Evolutionary conservation across 192 early-diverging fungal species (phyloP).

Genomic region (Spizellomyces sp.): DNA sequence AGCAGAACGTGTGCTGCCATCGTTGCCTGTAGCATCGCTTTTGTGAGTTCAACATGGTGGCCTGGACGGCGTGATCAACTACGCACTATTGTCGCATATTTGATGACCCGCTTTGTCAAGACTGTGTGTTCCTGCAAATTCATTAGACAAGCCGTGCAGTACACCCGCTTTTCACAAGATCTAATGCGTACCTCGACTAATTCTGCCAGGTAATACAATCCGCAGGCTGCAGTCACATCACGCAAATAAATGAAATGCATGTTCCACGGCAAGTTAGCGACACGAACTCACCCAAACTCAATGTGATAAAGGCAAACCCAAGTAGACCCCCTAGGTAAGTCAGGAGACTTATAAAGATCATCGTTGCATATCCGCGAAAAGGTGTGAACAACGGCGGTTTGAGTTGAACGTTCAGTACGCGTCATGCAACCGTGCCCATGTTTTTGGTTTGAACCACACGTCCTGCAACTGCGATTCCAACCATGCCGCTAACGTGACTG

Average conservation of each 20-base stretch:
- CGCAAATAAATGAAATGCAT: slow-evolving; percentile 15
- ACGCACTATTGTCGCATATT: slow-evolving; percentile 46
- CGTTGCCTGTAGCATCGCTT: slow-evolving; percentile 29
- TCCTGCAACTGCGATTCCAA: too few species aligned
- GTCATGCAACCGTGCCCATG: too few species aligned
- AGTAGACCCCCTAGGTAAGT: slow-evolving; percentile 44
- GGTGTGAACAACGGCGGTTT: too few species aligned
- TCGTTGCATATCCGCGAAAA: too few species aligned
- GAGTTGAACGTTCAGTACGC: too few species aligned
- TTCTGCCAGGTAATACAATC: slow-evolving; percentile 81
- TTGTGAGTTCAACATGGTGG: slow-evolving; percentile 39
- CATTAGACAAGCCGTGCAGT: not conserved
- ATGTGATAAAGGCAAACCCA: slow-evolving; percentile 48
- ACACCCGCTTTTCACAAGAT: not conserved
- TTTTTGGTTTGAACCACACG: too few species aligned
- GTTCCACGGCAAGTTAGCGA: not conserved
- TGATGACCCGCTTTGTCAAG: slow-evolving; percentile 74
- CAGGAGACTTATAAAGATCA: not conserved
- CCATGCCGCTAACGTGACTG: too few species aligned
- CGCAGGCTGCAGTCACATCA: slow-evolving; percentile 62
- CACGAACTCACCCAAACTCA: slow-evolving; percentile 37
- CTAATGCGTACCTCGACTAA: slow-evolving; percentile 48
- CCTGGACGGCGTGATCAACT: not conserved
- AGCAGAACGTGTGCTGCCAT: slow-evolving; percentile 72
- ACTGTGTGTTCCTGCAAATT: slow-evolving; percentile 79